Evolutionary conservation across 1,139 yeast genomes (phyloP).

Genomic region (Candida labiduridarum): DNA sequence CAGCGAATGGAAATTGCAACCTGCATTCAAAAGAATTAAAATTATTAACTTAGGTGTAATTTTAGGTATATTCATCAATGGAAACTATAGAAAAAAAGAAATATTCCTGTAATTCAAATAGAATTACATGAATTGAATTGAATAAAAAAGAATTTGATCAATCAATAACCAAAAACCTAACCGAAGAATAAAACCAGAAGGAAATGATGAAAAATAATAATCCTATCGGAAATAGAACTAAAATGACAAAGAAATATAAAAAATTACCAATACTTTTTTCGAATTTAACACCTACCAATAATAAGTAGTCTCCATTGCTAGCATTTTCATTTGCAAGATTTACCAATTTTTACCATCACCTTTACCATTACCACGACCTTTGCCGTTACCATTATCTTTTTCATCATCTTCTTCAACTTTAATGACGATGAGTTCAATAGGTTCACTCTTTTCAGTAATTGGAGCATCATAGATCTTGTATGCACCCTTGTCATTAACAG

Average conservation of each 20-base stretch:
- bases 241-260: neutral
- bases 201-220: neutral
- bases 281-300: neutral
- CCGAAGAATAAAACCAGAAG: neutral
- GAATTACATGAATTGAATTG: no score
- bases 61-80: no score
- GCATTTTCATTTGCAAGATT: neutral
- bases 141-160: no score
- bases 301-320: neutral
- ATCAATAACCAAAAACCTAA: no score
- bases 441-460: conserved; percentile 20
- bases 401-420: neutral
- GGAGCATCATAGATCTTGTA: conserved; percentile 13
- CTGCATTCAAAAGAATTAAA: no score
- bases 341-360: no score
- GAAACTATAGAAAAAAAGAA: no score
- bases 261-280: no score
- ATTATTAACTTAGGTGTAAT: no score
- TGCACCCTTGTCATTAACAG: conserved; percentile 36
- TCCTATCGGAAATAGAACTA: no score
- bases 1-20: no score
- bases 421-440: conserved; percentile 6
- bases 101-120: no score
- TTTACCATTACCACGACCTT: neutral
- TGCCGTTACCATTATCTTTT: neutral